Conservation (phyloP, 1,284 basidiomycete genomes). For the Trichosporon asahii region DNA sequence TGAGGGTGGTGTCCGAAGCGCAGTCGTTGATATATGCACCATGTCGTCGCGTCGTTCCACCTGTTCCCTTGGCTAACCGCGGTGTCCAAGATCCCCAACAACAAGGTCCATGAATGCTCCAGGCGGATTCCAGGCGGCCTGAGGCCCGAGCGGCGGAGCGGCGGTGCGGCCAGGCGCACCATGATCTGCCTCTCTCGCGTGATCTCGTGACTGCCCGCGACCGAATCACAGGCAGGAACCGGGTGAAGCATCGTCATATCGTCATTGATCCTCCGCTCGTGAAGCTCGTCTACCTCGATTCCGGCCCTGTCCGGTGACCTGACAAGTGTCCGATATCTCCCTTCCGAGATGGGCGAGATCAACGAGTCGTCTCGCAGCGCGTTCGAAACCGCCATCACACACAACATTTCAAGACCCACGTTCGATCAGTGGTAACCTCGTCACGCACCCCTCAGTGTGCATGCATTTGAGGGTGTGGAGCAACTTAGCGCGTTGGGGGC, state of each 20-base stretch:
- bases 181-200: slow-evolving; percentile 2
- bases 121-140: not conserved
- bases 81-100: not conserved
- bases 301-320: slow-evolving; percentile 5
- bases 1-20: not conserved
- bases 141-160: too few species aligned
- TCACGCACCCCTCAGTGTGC: not conserved
- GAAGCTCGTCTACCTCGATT: slow-evolving; percentile 1
- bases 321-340: not conserved
- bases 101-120: not conserved
- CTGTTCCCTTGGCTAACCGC: not conserved
- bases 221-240: not conserved
- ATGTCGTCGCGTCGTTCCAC: not conserved
- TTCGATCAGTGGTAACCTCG: not conserved
- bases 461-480: not conserved
- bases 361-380: too few species aligned
- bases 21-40: not conserved
- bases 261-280: not conserved
- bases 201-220: not conserved
- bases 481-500: not conserved
- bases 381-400: too few species aligned
- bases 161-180: not conserved
- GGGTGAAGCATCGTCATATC: slow-evolving; percentile 1
- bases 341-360: not conserved
- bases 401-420: not conserved